A percentile compares a stretch with the other conserved stretches of the same genome.
phyloP scores from a whole-genome alignment of 176 grass and related monocot genomes.

The Lolium rigidum region DNA sequence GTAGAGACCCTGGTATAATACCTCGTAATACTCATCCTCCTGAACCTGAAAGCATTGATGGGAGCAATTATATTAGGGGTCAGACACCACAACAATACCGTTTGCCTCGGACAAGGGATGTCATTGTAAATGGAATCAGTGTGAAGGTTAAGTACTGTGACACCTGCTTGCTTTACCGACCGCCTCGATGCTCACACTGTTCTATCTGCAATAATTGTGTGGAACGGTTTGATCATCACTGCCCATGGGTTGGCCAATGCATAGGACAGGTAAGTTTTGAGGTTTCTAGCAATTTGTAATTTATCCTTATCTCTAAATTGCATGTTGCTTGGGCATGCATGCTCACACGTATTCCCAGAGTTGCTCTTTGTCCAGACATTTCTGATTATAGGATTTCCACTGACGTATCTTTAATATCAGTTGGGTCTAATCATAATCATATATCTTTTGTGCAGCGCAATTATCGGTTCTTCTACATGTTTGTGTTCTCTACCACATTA shows the following conservation, averaged over 20 bases:
- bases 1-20: constrained; percentile 93
- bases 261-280: constrained; percentile 72
- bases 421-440: constrained; percentile 38
- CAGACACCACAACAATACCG: constrained; percentile 78
- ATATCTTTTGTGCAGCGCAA: constrained; percentile 71
- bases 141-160: constrained; percentile 92
- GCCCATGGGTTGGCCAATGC: constrained; percentile 97
- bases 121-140: constrained; percentile 77
- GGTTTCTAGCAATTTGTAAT: constrained; percentile 20
- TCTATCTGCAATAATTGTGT: constrained; percentile 97
- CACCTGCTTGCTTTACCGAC: constrained; percentile 91
- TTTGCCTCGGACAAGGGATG: constrained; percentile 77
- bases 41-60: constrained; percentile 70
- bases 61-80: constrained; percentile 42
- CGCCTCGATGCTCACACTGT: constrained; percentile 90
- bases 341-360: background rate
- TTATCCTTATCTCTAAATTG: background rate
- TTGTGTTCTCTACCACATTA: constrained; percentile 90
- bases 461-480: constrained; percentile 99
- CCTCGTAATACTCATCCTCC: constrained; percentile 84
- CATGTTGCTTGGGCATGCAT: background rate
- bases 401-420: background rate
- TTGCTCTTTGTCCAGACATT: background rate
- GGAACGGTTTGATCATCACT: constrained; percentile 95
- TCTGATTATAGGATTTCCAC: background rate